A percentile compares a stretch with the other conserved stretches of the same genome.
Conservation (phyloP, 805 yeast species). For the Metschnikowia similis region DNA sequence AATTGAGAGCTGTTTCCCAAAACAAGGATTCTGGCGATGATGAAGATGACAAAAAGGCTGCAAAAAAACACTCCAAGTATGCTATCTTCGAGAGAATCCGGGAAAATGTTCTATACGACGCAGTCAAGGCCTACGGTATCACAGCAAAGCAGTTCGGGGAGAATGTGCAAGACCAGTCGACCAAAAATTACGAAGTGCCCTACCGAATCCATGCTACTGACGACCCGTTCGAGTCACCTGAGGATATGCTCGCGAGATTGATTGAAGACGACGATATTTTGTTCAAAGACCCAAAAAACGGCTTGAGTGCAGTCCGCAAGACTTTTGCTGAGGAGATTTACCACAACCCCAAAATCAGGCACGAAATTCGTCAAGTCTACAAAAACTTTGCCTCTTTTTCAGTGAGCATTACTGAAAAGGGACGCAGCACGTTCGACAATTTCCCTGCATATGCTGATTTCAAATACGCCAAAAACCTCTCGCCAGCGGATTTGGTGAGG, state of each 20-base stretch:
- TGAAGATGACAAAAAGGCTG: conserved; percentile 18
- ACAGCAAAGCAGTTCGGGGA: conserved; percentile 79
- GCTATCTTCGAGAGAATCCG: conserved; percentile 65
- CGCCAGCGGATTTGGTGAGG: conserved; percentile 66
- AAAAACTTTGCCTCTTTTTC: conserved; percentile 63
- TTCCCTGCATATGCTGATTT: conserved; percentile 82
- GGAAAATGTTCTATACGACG: conserved; percentile 56
- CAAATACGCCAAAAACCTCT: conserved; percentile 82
- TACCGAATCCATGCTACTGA: conserved; percentile 66
- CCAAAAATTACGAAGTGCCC: conserved; percentile 40
- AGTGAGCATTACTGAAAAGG: conserved; percentile 76
- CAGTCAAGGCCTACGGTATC: conserved; percentile 70
- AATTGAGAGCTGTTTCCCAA: conserved; percentile 43
- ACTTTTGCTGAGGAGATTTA: conserved; percentile 75
- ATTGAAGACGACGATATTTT: conserved; percentile 45
- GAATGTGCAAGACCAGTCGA: conserved; percentile 62
- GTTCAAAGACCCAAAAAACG: conserved; percentile 56
- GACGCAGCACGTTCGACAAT: conserved; percentile 63
- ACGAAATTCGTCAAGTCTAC: conserved; percentile 59
- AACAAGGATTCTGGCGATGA: conserved; percentile 21
- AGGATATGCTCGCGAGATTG: conserved; percentile 48
- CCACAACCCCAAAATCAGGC: conserved; percentile 76
- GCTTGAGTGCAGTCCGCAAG: conserved; percentile 68
- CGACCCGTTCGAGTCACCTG: conserved; percentile 61
- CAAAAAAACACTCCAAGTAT: conserved; percentile 56